Evolutionary conservation across 345 rosid species (phyloP).

Genomic region (Brassica rapa): DNA sequence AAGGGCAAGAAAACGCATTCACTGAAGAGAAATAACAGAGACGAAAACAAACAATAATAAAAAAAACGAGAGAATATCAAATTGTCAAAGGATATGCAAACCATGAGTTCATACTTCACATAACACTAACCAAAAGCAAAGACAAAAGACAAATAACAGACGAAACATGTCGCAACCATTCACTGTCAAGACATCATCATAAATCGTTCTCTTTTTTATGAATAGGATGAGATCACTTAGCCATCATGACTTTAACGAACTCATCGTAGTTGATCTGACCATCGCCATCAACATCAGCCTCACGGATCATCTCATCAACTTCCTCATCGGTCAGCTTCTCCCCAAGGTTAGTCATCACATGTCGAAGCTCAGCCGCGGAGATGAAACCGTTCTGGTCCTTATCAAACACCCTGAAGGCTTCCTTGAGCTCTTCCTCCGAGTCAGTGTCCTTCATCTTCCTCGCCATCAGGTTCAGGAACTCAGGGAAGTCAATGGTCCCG

Average conservation of each 20-base stretch:
- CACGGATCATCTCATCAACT: conserved; percentile 63
- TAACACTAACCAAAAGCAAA: conserved; percentile 21
- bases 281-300: conserved; percentile 62
- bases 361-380: conserved; percentile 63
- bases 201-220: not conserved
- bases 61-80: conserved; percentile 2
- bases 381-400: conserved; percentile 65
- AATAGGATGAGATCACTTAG: conserved; percentile 39
- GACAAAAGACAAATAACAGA: not conserved
- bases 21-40: not conserved
- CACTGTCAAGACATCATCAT: not conserved
- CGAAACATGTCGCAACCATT: conserved; percentile 16
- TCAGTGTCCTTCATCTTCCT: conserved; percentile 66
- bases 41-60: not conserved
- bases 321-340: conserved; percentile 62
- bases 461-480: conserved; percentile 63
- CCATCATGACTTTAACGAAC: conserved; percentile 65
- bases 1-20: not conserved
- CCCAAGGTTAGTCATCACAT: conserved; percentile 62
- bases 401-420: conserved; percentile 58
- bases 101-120: conserved; percentile 31
- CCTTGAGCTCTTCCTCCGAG: conserved; percentile 65
- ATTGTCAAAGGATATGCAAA: conserved; percentile 20
- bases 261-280: conserved; percentile 65
- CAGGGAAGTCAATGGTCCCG: conserved; percentile 55